These are phyloP conservation scores for Telfairia occidentalis DNA, from an alignment of 331 rosid species.

Conservation along the genomic window DNA sequence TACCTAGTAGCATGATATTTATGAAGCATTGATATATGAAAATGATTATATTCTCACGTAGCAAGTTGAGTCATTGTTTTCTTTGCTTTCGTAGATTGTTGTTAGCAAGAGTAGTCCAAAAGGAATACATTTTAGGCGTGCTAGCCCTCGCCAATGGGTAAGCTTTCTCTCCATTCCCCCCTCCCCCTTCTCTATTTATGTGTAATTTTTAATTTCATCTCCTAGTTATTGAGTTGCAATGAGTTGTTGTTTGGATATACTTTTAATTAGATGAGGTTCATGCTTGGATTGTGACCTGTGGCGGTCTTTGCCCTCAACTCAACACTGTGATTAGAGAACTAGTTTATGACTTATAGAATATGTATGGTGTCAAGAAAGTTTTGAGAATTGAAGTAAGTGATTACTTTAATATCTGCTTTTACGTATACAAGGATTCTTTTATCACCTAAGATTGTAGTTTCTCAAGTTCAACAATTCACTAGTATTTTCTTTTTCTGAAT, in stretches of 20 bases:
- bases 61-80: background rate
- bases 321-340: conserved; percentile 94
- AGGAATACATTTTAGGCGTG: conserved; percentile 80
- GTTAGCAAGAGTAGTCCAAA: conserved; percentile 69
- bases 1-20: background rate
- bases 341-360: conserved; percentile 72
- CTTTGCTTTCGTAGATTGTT: conserved; percentile 39
- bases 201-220: background rate
- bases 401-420: background rate
- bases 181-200: background rate
- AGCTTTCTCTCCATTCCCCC: background rate
- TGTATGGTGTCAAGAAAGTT: conserved; percentile 78
- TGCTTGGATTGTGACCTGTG: conserved; percentile 89
- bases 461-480: background rate
- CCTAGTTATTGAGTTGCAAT: background rate
- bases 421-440: background rate
- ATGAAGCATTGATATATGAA: background rate
- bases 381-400: conserved; percentile 73
- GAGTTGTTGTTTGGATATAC: conserved; percentile 41
- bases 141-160: conserved; percentile 89
- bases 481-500: background rate
- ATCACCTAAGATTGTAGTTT: background rate
- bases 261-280: conserved; percentile 63
- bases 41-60: background rate
- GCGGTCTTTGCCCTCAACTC: conserved; percentile 98